phyloP scores from a whole-genome alignment of 257 asterid species.

The Fraxinus excelsior region DNA sequence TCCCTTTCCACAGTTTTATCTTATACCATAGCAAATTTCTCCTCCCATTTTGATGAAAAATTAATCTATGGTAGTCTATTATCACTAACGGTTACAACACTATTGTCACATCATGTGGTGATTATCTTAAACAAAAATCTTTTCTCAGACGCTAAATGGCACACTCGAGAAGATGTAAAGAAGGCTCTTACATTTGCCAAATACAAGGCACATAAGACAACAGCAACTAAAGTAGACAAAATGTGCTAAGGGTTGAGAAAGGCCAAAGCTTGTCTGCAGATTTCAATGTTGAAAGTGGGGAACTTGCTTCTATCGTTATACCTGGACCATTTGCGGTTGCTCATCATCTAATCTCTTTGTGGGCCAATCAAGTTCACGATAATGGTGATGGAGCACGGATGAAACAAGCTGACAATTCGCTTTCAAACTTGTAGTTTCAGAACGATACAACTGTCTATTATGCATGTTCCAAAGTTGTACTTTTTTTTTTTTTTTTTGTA shows the following conservation, averaged over 20 bases:
- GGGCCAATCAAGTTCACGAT: conserved; percentile 57
- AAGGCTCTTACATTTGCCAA: conserved; percentile 69
- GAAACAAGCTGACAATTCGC: conserved; percentile 42
- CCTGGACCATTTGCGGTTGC: conserved; percentile 97
- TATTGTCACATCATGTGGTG: background rate
- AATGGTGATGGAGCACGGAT: conserved; percentile 38
- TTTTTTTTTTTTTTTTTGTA: too few relatives aligned
- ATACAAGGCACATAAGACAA: conserved; percentile 84
- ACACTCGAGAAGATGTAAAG: conserved; percentile 74
- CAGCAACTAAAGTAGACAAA: conserved; percentile 81
- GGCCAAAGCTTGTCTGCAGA: conserved; percentile 75
- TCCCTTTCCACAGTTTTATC: background rate
- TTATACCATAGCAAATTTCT: background rate
- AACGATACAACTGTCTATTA: background rate
- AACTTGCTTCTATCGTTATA: conserved; percentile 81
- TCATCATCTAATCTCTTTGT: conserved; percentile 82
- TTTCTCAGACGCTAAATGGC: conserved; percentile 82
- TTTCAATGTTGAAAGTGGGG: conserved; percentile 88
- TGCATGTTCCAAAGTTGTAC: background rate
- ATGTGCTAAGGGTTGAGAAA: conserved; percentile 88
- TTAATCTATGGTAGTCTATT: too few relatives aligned
- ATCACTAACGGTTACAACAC: too few relatives aligned
- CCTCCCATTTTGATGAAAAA: background rate
- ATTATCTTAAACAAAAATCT: background rate
- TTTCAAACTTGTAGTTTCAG: conserved; percentile 55